A percentile compares a stretch with the other conserved stretches of the same genome.
These are phyloP conservation scores for Fusarium cyanostomum DNA, from an alignment of 2,329 filamentous ascomycete genomes.

Conservation along the genomic window DNA sequence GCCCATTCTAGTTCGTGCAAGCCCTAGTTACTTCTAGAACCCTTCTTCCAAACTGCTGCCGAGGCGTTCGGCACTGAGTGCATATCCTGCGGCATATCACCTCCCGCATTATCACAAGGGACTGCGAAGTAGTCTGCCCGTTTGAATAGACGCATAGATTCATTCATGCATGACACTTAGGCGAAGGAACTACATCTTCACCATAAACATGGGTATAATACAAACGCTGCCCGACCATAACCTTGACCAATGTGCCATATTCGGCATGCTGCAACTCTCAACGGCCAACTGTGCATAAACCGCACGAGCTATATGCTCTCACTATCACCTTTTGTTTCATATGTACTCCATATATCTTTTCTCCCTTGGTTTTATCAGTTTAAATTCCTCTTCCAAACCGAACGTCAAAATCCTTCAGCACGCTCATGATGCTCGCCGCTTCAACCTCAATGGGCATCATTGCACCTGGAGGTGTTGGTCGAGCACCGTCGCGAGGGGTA, in stretches of 20 bases:
- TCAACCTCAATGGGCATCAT: conserved; percentile 78
- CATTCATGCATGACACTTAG: conserved; percentile 36
- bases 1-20: conserved; percentile 17
- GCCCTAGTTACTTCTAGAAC: conserved; percentile 34
- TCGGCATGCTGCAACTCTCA: conserved; percentile 26
- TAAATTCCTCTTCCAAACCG: conserved; percentile 66
- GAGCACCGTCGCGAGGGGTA: conserved; percentile 52
- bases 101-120: conserved; percentile 11
- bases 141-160: conserved; percentile 39
- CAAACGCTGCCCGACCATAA: conserved; percentile 41
- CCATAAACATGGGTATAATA: conserved; percentile 45
- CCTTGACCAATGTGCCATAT: conserved; percentile 33
- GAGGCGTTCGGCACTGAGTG: conserved; percentile 5
- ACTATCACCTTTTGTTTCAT: conserved; percentile 17
- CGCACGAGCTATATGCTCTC: conserved; percentile 13
- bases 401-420: conserved; percentile 83
- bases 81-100: conserved; percentile 9
- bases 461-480: conserved; percentile 47
- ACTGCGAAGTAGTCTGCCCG: not conserved
- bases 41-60: conserved; percentile 11
- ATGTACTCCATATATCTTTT: conserved; percentile 15
- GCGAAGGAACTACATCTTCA: conserved; percentile 35
- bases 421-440: conserved; percentile 85
- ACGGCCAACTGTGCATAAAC: conserved; percentile 5
- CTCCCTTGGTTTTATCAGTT: conserved; percentile 26